These are phyloP conservation scores for Brassica incana DNA, from an alignment of 345 rosid genomes.

Conservation along the genomic window DNA sequence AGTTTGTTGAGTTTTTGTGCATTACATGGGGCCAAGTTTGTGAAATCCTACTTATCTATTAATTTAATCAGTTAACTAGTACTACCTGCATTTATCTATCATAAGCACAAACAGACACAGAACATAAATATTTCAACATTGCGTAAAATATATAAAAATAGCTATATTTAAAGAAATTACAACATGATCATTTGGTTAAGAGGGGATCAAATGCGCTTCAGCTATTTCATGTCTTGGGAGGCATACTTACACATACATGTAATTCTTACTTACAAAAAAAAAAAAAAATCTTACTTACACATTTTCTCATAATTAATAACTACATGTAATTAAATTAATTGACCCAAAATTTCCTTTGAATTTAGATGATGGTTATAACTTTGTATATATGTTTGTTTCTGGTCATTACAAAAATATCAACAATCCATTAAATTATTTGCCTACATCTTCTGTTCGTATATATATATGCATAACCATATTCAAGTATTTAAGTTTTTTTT, in stretches of 20 bases:
- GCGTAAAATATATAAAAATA: background rate
- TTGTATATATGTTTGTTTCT: background rate
- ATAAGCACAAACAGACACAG: background rate
- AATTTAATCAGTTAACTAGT: background rate
- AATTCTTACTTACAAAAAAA: background rate
- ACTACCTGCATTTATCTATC: conserved; percentile 28
- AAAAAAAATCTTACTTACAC: conserved; percentile 7
- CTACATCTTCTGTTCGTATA: background rate
- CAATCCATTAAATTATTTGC: conserved; percentile 3
- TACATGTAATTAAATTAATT: conserved; percentile 2
- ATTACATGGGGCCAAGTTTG: conserved; percentile 36
- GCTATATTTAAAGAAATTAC: conserved; percentile 6
- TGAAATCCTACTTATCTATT: conserved; percentile 3
- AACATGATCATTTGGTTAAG: conserved; percentile 30
- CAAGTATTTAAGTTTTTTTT: background rate
- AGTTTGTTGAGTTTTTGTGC: conserved; percentile 26
- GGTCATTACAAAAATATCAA: background rate
- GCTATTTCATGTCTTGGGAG: conserved; percentile 22
- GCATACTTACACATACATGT: conserved; percentile 10
- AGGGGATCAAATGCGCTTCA: conserved; percentile 30
- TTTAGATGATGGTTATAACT: background rate
- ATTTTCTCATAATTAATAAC: conserved; percentile 10
- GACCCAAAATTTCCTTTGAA: background rate
- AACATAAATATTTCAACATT: background rate
- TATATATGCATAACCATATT: background rate